phyloP scores from a whole-genome alignment of 345 rosid species.

The Ailanthus altissimus region DNA sequence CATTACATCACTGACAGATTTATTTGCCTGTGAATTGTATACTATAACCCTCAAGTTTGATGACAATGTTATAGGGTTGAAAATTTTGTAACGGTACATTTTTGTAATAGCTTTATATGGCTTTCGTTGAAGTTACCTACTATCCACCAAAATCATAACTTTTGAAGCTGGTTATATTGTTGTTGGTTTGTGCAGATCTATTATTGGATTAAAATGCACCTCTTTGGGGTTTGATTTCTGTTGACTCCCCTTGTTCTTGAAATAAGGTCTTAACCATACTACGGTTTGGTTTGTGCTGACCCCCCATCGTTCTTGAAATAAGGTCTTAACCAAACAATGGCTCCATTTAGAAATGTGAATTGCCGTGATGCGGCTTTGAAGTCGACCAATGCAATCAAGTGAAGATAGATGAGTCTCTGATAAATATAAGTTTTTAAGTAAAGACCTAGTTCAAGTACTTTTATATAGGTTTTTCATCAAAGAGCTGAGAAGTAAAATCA shows the following conservation, averaged over 20 bases:
- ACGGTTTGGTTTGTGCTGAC: neutral
- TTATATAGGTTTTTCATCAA: too few relatives aligned
- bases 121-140: neutral
- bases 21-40: neutral
- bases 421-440: too few relatives aligned
- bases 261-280: neutral
- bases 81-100: slow-evolving; percentile 10
- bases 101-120: neutral
- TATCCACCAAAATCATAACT: neutral
- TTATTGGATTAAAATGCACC: neutral
- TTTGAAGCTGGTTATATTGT: neutral
- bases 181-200: neutral
- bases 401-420: too few relatives aligned
- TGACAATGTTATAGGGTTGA: neutral
- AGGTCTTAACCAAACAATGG: too few relatives aligned
- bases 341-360: too few relatives aligned
- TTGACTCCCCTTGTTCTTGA: neutral
- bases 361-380: too few relatives aligned
- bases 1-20: neutral
- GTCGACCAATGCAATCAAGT: too few relatives aligned
- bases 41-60: neutral
- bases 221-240: neutral
- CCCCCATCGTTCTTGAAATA: too few relatives aligned
- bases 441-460: too few relatives aligned
- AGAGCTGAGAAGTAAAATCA: too few relatives aligned